Conservation (phyloP, 2,329 filamentous ascomycete species). For the Karstenula rhodostoma region DNA sequence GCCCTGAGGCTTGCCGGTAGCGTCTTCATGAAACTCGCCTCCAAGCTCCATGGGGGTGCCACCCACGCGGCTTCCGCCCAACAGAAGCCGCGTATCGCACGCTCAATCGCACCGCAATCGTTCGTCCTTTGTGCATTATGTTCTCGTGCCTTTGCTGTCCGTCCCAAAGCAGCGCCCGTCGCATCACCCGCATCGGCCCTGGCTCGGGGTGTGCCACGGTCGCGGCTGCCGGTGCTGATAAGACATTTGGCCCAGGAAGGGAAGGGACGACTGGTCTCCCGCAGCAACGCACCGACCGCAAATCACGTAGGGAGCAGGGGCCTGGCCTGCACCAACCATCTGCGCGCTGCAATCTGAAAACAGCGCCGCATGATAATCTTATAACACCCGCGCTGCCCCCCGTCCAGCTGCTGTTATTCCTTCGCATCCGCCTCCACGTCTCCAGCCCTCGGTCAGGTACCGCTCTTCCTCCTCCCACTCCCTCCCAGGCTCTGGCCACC, state of each 20-base stretch:
- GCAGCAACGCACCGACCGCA: slow-evolving; percentile 7
- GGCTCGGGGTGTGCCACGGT: neutral
- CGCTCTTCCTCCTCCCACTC: slow-evolving; percentile 8
- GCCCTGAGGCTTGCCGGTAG: slow-evolving; percentile 2
- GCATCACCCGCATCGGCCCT: slow-evolving; percentile 17
- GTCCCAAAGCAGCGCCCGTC: neutral
- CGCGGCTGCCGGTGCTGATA: slow-evolving; percentile 3
- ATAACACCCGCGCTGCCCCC: slow-evolving; percentile 11
- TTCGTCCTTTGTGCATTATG: neutral
- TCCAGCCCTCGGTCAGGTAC: slow-evolving; percentile 16
- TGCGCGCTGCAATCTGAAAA: slow-evolving; percentile 9
- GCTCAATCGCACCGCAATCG: neutral
- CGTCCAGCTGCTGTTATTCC: slow-evolving; percentile 1
- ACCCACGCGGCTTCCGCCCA: slow-evolving; percentile 3
- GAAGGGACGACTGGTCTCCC: neutral
- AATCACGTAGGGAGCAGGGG: slow-evolving; percentile 12
- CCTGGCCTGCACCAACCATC: slow-evolving; percentile 5
- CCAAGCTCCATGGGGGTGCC: neutral
- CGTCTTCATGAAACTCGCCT: slow-evolving; percentile 12
- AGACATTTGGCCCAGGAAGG: slow-evolving; percentile 1
- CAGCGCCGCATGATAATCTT: neutral
- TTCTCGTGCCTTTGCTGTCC: slow-evolving; percentile 1
- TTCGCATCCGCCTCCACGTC: slow-evolving; percentile 12
- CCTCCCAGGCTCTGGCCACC: slow-evolving; percentile 14
- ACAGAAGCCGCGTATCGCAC: slow-evolving; percentile 6